These are phyloP conservation scores for Xylaria venustula DNA, from an alignment of 495 filamentous ascomycete species.

Conservation along the genomic window DNA sequence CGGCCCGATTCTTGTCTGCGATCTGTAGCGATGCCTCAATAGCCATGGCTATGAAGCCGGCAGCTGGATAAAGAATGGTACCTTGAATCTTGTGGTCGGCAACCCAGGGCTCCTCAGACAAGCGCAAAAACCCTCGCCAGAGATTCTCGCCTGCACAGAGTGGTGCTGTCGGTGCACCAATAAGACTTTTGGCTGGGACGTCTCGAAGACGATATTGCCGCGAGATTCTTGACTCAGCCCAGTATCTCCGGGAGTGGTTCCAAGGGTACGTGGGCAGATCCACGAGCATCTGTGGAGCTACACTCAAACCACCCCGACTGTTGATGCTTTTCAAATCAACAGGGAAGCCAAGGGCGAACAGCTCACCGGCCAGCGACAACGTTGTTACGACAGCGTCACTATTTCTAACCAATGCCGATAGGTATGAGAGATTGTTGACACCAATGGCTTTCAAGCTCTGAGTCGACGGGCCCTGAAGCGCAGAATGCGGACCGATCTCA, in stretches of 20 bases:
- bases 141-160: slow-evolving; percentile 33
- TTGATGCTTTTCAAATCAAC: slow-evolving; percentile 1
- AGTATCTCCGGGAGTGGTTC: slow-evolving; percentile 37
- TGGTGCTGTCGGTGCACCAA: slow-evolving; percentile 32
- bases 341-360: slow-evolving; percentile 1
- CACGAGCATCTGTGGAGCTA: neutral
- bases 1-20: no score
- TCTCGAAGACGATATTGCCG: slow-evolving; percentile 40
- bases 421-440: slow-evolving; percentile 4
- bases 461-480: slow-evolving; percentile 30
- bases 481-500: neutral
- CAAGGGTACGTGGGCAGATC: slow-evolving; percentile 34
- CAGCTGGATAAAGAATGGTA: slow-evolving; percentile 47
- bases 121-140: slow-evolving; percentile 40
- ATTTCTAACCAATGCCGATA: slow-evolving; percentile 14
- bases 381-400: slow-evolving; percentile 16
- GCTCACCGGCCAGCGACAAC: slow-evolving; percentile 10
- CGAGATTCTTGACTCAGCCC: slow-evolving; percentile 37
- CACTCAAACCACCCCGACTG: slow-evolving; percentile 23
- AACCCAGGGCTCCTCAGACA: slow-evolving; percentile 46
- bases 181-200: slow-evolving; percentile 42
- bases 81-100: slow-evolving; percentile 38
- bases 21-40: no score
- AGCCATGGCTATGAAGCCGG: slow-evolving; percentile 49
- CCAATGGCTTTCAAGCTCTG: slow-evolving; percentile 12